Evolutionary conservation across 2,329 filamentous ascomycete genomes (phyloP).

Genomic region (Seiridium cupressi): DNA sequence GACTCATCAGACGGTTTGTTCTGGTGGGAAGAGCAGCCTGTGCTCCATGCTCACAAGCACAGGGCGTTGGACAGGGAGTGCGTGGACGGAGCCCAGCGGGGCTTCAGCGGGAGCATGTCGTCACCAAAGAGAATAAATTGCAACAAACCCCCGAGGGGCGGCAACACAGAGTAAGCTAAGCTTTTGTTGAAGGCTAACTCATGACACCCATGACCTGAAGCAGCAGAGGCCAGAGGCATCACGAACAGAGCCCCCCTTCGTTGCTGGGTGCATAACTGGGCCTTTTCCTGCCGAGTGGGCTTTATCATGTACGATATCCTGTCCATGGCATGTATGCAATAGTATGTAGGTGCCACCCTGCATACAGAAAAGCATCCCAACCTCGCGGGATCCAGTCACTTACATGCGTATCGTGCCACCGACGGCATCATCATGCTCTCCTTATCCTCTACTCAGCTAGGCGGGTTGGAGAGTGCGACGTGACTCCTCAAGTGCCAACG

Average conservation of each 20-base stretch:
- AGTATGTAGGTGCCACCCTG: too few species aligned
- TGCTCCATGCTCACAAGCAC: not conserved
- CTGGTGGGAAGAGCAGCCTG: too few species aligned
- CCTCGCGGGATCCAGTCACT: too few species aligned
- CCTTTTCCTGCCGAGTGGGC: too few species aligned
- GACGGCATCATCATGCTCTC: not conserved
- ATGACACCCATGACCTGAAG: not conserved
- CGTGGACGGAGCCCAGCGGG: not conserved
- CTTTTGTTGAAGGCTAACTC: not conserved
- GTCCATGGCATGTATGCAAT: too few species aligned
- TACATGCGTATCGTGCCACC: too few species aligned
- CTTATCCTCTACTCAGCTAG: not conserved
- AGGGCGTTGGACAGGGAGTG: not conserved
- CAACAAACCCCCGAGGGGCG: not conserved
- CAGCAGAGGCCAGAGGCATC: not conserved
- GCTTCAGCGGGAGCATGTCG: not conserved
- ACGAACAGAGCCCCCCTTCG: too few species aligned
- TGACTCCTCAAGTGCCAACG: not conserved
- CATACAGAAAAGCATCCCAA: too few species aligned
- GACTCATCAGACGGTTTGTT: too few species aligned
- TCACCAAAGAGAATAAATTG: not conserved
- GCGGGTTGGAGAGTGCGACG: not conserved
- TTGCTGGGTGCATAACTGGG: too few species aligned
- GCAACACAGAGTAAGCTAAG: not conserved
- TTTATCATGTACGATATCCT: too few species aligned